A percentile compares a stretch with the other conserved stretches of the same genome.
These are phyloP conservation scores for Komagataella pseudopastoris DNA, from an alignment of 805 yeast genomes.

Conservation along the genomic window DNA sequence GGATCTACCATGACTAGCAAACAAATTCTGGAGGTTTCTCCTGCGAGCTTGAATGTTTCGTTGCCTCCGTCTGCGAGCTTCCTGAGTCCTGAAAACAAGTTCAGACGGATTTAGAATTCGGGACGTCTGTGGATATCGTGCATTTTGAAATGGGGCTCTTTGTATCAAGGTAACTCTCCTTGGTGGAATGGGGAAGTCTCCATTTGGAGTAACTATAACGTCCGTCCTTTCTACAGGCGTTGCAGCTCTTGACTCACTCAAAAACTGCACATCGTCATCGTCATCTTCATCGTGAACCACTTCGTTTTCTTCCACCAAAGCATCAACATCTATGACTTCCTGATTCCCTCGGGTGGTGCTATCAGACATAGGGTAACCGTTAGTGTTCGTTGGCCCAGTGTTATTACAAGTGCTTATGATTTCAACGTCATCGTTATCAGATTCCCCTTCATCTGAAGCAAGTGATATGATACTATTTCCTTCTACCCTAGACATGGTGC, in stretches of 20 bases:
- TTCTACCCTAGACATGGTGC: not conserved
- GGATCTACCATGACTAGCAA: not conserved
- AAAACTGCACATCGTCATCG: not conserved
- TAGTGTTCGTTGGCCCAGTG: not conserved
- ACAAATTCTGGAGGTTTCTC: not conserved
- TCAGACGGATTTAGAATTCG: not conserved
- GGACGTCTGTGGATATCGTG: not conserved
- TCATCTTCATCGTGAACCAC: not conserved
- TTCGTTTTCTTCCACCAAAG: not conserved
- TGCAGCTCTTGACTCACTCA: not conserved
- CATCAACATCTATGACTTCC: not conserved
- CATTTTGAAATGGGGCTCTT: not conserved
- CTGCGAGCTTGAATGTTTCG: not conserved
- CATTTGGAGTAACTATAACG: not conserved
- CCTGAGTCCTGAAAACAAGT: not conserved
- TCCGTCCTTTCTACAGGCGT: not conserved
- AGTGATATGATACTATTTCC: conserved; percentile 1
- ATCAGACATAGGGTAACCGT: not conserved
- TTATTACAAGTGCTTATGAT: conserved; percentile 1
- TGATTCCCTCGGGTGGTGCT: not conserved
- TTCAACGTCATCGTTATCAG: conserved; percentile 6
- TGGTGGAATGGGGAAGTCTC: not conserved
- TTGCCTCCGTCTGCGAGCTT: not conserved
- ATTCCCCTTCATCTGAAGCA: conserved; percentile 1
- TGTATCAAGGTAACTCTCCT: not conserved